A percentile compares a stretch with the other conserved stretches of the same genome.
phyloP scores from a whole-genome alignment of 208 protist species.

The Crithidia sp. region DNA sequence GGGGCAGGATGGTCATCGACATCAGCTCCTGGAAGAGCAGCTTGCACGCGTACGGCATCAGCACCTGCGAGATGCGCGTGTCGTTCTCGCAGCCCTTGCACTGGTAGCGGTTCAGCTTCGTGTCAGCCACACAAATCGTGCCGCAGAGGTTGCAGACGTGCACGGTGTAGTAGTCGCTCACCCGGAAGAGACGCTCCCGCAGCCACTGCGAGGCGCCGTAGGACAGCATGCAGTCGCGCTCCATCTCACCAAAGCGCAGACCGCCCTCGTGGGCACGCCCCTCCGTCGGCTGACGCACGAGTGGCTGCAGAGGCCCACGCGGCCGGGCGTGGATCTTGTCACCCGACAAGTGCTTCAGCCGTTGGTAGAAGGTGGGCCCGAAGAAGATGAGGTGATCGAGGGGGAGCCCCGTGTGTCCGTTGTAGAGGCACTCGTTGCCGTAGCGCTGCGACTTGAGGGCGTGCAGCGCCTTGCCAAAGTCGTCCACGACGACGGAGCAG shows the following conservation, averaged over 20 bases:
- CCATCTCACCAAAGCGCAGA: conserved; percentile 99
- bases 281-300: conserved; percentile 99
- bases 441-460: conserved; percentile 95
- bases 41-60: conserved; percentile 99
- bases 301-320: conserved; percentile 88
- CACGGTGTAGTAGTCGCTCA: conserved; percentile 96
- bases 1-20: conserved; percentile 96
- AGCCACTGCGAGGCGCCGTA: conserved; percentile 96
- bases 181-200: conserved; percentile 97
- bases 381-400: conserved; percentile 98
- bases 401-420: conserved; percentile 98
- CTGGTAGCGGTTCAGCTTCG: conserved; percentile 71
- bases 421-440: conserved; percentile 97
- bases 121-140: conserved; percentile 73
- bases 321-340: conserved; percentile 99
- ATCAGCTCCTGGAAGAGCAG: conserved; percentile 99
- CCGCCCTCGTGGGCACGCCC: conserved; percentile 97
- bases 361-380: conserved; percentile 99
- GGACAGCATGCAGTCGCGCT: conserved; percentile 99
- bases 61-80: conserved; percentile 87
- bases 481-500: conserved; percentile 94
- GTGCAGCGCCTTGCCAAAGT: conserved; percentile 91
- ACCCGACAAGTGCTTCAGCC: conserved; percentile 99
- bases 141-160: conserved; percentile 95
- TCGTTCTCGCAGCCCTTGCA: conserved; percentile 97